These are phyloP conservation scores for Cercospora sp. DNA, from an alignment of 2,329 filamentous ascomycete species.

Conservation along the genomic window DNA sequence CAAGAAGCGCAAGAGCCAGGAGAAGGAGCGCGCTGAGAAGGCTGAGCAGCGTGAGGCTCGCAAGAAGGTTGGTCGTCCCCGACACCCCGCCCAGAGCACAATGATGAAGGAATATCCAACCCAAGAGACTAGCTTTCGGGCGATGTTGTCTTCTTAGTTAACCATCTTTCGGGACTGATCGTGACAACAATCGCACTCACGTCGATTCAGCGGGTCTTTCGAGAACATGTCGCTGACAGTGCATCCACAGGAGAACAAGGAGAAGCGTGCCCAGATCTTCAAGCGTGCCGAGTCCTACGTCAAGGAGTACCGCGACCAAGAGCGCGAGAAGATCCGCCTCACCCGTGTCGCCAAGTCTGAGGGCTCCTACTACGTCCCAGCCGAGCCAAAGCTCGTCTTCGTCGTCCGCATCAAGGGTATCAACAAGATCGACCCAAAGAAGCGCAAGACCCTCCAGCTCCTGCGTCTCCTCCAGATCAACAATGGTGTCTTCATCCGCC, in stretches of 20 bases:
- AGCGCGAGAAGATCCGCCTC: constrained; percentile 98
- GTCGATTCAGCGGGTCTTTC: constrained; percentile 12
- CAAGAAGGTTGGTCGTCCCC: constrained; percentile 72
- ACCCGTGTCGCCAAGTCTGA: constrained; percentile 84
- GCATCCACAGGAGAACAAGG: constrained; percentile 79
- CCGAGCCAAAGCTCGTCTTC: constrained; percentile 95
- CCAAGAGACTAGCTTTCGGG: constrained; percentile 79
- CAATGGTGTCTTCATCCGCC: constrained; percentile 96
- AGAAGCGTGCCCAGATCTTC: constrained; percentile 98
- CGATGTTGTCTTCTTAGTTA: constrained; percentile 95
- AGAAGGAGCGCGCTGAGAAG: constrained; percentile 95
- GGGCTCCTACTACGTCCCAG: constrained; percentile 90
- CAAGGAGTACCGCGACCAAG: constrained; percentile 97
- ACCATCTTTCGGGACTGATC: constrained; percentile 99
- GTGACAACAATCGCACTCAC: constrained; percentile 44
- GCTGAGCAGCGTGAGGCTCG: constrained; percentile 57
- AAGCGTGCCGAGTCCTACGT: constrained; percentile 99
- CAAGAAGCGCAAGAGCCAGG: constrained; percentile 99
- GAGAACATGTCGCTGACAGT: constrained; percentile 40
- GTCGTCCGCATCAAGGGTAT: constrained; percentile 99
- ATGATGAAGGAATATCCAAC: constrained; percentile 80
- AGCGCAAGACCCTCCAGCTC: constrained; percentile 99
- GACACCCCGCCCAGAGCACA: constrained; percentile 36
- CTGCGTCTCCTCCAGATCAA: constrained; percentile 99
- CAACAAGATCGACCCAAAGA: constrained; percentile 99